Evolutionary conservation across 495 filamentous ascomycete species (phyloP).

Genomic region (Daldinia loculata): DNA sequence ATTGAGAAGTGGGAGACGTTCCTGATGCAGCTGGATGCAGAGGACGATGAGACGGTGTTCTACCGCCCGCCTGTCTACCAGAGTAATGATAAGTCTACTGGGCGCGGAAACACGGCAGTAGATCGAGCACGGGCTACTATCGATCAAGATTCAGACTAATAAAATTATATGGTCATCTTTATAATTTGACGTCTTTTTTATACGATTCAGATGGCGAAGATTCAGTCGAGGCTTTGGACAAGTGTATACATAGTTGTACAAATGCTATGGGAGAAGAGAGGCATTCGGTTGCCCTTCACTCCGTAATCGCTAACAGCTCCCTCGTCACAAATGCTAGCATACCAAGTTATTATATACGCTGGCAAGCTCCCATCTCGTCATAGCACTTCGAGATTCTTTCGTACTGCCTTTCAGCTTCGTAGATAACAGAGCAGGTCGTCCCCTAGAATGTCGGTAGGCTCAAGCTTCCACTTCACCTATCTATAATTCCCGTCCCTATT

Average conservation of each 20-base stretch:
- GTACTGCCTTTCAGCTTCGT: not conserved
- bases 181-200: conserved; percentile 34
- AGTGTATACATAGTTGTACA: conserved; percentile 45
- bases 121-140: conserved; percentile 60
- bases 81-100: conserved; percentile 51
- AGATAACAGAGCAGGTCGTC: conserved; percentile 2
- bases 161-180: conserved; percentile 15
- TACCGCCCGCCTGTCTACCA: conserved; percentile 68
- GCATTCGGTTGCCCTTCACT: conserved; percentile 28
- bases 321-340: conserved; percentile 12
- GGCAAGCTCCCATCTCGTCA: not conserved
- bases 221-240: conserved; percentile 21
- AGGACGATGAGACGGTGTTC: conserved; percentile 84
- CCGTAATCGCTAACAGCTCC: conserved; percentile 42
- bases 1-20: conserved; percentile 99
- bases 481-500: conserved; percentile 15
- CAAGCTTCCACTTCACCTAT: no score
- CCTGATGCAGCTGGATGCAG: conserved; percentile 90
- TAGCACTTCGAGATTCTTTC: not conserved
- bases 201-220: conserved; percentile 11
- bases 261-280: conserved; percentile 36
- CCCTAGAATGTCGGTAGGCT: not conserved
- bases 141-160: conserved; percentile 61
- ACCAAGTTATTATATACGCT: not conserved
- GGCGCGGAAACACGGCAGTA: conserved; percentile 56